Conservation (phyloP, 495 filamentous ascomycete species). For the Penicillium arizonense region DNA sequence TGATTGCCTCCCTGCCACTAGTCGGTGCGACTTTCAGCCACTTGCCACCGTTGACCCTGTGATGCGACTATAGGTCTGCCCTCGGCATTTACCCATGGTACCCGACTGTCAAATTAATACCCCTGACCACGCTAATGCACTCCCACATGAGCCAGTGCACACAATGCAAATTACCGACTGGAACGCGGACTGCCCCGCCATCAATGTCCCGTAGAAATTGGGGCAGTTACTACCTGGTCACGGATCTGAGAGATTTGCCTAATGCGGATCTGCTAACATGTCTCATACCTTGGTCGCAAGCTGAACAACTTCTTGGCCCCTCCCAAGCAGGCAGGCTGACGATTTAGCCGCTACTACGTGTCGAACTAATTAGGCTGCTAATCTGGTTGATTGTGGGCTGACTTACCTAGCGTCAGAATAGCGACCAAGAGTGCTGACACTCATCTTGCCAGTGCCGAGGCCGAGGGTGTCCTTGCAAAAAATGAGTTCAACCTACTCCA, state of each 20-base stretch:
- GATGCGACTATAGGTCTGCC: neutral
- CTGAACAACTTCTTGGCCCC: neutral
- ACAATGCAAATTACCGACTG: constrained; percentile 11
- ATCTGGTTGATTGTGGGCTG: neutral
- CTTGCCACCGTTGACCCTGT: neutral
- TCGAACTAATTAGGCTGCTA: neutral
- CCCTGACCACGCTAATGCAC: constrained; percentile 2
- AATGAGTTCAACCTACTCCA: constrained; percentile 1
- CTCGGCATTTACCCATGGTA: neutral
- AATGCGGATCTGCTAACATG: neutral
- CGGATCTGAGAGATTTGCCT: constrained; percentile 8
- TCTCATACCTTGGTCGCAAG: neutral
- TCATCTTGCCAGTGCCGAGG: neutral
- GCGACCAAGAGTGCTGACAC: neutral
- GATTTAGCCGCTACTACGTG: constrained; percentile 11
- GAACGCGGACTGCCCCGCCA: neutral
- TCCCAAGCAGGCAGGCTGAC: neutral
- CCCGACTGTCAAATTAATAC: neutral
- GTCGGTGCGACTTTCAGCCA: neutral
- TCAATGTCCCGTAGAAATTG: constrained; percentile 9
- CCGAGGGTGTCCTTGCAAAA: constrained; percentile 2
- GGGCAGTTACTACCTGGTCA: constrained; percentile 12
- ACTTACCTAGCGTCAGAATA: neutral
- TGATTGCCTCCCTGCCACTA: too few relatives aligned
- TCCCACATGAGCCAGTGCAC: neutral